A percentile compares a stretch with the other conserved stretches of the same genome.
These are phyloP conservation scores for Globisporangium camurandrum DNA, from an alignment of 352 stramenopile species.

Conservation along the genomic window DNA sequence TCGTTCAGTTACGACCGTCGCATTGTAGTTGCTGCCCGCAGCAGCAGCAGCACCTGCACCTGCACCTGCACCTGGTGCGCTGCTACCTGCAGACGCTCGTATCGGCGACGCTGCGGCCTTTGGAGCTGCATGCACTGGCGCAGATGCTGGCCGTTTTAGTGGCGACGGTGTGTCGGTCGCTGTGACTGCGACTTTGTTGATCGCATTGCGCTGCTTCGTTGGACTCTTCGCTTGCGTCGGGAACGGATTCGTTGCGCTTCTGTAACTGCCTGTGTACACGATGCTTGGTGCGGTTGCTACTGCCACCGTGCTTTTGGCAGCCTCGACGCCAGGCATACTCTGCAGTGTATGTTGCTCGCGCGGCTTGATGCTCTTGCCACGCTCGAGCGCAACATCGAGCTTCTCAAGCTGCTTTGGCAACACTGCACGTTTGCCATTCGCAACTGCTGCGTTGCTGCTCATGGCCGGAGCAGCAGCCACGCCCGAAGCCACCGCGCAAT, in stretches of 20 bases:
- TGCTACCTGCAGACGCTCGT: background rate
- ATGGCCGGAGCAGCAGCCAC: too few species aligned
- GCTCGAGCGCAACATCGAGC: slow-evolving; percentile 24
- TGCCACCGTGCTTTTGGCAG: slow-evolving; percentile 4
- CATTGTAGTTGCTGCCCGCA: background rate
- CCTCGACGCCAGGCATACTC: too few species aligned
- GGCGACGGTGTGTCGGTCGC: background rate
- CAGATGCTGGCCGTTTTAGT: slow-evolving; percentile 6
- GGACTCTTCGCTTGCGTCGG: slow-evolving; percentile 4
- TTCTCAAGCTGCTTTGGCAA: slow-evolving; percentile 13
- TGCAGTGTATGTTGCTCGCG: too few species aligned
- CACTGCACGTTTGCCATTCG: slow-evolving; percentile 4
- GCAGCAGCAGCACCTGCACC: too few species aligned
- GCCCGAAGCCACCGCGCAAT: too few species aligned
- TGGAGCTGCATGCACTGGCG: background rate
- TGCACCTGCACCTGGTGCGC: too few species aligned
- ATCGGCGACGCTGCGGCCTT: background rate
- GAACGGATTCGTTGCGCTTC: too few species aligned
- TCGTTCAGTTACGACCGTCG: background rate
- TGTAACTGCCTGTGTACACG: too few species aligned
- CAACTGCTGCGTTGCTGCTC: background rate
- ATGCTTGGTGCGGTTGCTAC: too few species aligned
- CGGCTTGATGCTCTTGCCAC: slow-evolving; percentile 10
- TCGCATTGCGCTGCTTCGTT: slow-evolving; percentile 4
- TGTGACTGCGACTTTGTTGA: slow-evolving; percentile 2